Percentiles rank a stretch among this genome's conserved stretches.
Evolutionary conservation across 768 basidiomycete genomes (phyloP).

Genomic region (Thelephora ganbajun): DNA sequence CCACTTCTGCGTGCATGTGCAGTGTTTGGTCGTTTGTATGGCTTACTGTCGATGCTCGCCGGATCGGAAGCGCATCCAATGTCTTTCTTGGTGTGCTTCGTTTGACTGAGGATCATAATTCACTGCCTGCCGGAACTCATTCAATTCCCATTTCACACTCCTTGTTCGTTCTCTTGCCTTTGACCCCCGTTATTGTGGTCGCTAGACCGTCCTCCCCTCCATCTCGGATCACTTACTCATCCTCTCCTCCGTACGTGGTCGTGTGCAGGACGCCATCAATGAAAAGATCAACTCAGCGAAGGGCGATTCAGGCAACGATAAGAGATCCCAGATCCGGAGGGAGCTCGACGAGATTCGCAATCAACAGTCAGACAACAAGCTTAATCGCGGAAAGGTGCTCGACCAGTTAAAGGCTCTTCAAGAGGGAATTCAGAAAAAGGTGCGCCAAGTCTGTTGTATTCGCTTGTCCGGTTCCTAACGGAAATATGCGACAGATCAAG

Average conservation of each 20-base stretch:
- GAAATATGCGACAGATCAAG: conserved; percentile 42
- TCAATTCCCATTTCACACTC: no score
- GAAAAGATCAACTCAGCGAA: conserved; percentile 64
- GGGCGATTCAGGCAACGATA: conserved; percentile 53
- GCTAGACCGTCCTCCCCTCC: background rate
- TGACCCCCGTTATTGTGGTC: no score
- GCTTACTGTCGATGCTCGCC: conserved; percentile 1
- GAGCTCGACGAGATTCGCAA: conserved; percentile 72
- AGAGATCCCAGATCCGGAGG: conserved; percentile 53
- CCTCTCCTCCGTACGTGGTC: background rate
- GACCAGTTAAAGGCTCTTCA: conserved; percentile 73
- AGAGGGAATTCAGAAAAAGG: conserved; percentile 75
- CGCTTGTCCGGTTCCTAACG: background rate
- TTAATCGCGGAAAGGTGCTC: conserved; percentile 48
- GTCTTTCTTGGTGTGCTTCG: no score
- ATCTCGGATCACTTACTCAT: background rate
- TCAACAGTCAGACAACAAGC: conserved; percentile 69
- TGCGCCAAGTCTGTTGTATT: conserved; percentile 14
- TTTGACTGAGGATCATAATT: no score
- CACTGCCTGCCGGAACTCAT: no score
- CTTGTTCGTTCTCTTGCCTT: background rate
- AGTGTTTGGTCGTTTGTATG: conserved; percentile 1
- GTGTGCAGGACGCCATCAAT: conserved; percentile 44
- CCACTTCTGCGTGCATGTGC: no score
- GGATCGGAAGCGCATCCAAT: no score